These are phyloP conservation scores for Pyrus betulifolia DNA, from an alignment of 306 rosid species.

Conservation along the genomic window DNA sequence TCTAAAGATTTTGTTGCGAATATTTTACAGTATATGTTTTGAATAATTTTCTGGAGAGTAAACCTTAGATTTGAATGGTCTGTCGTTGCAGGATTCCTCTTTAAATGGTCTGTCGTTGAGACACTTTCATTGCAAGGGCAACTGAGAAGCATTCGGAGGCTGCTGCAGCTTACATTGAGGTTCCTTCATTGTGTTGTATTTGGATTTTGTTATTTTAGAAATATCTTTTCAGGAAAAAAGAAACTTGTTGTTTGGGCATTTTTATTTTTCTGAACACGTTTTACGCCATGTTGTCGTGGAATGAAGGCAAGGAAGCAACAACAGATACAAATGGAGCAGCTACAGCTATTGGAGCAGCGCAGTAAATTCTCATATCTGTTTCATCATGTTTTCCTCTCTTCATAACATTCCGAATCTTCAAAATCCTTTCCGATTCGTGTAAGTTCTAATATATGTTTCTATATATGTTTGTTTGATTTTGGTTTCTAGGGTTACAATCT, in stretches of 20 bases:
- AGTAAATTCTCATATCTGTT: constrained; percentile 3
- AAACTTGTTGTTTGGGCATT: not conserved
- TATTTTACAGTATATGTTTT: not conserved
- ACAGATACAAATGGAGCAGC: constrained; percentile 72
- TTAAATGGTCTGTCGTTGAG: constrained; percentile 78
- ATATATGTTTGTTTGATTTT: no score
- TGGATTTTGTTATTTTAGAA: not conserved
- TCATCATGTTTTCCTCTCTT: no score
- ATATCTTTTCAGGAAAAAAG: not conserved
- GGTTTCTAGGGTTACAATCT: no score
- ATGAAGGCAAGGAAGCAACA: constrained; percentile 69
- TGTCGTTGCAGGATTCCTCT: constrained; percentile 64
- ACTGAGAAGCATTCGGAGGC: no score
- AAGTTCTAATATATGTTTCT: no score
- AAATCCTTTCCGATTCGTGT: no score
- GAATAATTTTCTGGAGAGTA: not conserved
- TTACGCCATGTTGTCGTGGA: not conserved
- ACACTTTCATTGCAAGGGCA: no score
- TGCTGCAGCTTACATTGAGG: no score
- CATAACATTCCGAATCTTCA: no score
- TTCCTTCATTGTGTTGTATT: no score
- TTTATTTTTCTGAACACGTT: not conserved
- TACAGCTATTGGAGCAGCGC: constrained; percentile 61
- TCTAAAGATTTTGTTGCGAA: not conserved
- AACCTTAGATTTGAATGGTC: constrained; percentile 13